Conservation (phyloP, 2,329 filamentous ascomycete genomes). For the Xylariaceae sp. region DNA sequence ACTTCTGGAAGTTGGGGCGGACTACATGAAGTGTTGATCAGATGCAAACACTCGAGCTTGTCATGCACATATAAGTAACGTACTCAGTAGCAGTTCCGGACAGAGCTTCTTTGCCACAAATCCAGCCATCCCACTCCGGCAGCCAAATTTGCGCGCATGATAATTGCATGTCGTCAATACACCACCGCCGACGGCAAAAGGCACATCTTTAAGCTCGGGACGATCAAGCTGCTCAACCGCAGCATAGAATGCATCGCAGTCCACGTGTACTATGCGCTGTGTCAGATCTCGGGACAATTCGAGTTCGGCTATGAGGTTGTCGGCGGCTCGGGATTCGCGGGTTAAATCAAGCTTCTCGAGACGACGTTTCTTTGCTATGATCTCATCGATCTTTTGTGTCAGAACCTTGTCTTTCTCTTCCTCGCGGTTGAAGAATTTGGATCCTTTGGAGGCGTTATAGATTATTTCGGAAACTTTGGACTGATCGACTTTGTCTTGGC, state of each 20-base stretch:
- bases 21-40: slow-evolving; percentile 34
- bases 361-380: slow-evolving; percentile 68
- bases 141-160: slow-evolving; percentile 81
- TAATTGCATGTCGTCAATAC: slow-evolving; percentile 76
- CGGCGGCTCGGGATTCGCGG: slow-evolving; percentile 68
- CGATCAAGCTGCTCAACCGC: slow-evolving; percentile 83
- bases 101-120: slow-evolving; percentile 96
- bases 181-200: slow-evolving; percentile 80
- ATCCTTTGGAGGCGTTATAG: slow-evolving; percentile 93
- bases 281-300: slow-evolving; percentile 76
- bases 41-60: neutral
- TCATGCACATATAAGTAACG: too few species aligned
- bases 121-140: slow-evolving; percentile 89
- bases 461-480: slow-evolving; percentile 93
- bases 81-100: slow-evolving; percentile 68
- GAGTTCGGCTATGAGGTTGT: slow-evolving; percentile 75
- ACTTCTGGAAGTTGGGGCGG: slow-evolving; percentile 85
- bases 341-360: slow-evolving; percentile 74
- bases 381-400: slow-evolving; percentile 79
- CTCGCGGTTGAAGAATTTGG: slow-evolving; percentile 93
- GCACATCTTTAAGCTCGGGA: slow-evolving; percentile 79
- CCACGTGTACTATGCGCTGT: slow-evolving; percentile 84
- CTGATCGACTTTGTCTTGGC: slow-evolving; percentile 91
- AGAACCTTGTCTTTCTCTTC: slow-evolving; percentile 76
- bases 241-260: slow-evolving; percentile 97